Conservation (phyloP, 2,329 filamentous ascomycete genomes). For the Tetracladium maxilliforme region DNA sequence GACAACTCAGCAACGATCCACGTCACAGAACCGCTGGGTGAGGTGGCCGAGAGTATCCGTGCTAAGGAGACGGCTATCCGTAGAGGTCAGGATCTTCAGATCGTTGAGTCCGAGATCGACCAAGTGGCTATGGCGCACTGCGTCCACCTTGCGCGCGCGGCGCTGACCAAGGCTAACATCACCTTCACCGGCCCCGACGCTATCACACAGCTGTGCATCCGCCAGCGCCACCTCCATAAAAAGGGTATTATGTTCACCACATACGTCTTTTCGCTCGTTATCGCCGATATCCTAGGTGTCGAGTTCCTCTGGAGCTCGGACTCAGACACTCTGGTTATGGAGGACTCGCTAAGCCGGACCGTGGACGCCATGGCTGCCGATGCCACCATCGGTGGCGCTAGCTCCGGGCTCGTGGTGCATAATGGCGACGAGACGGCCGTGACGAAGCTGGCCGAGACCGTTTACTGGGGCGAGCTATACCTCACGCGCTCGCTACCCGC, state of each 20-base stretch:
- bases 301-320: conserved; percentile 21
- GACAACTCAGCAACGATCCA: too few relatives aligned
- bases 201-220: conserved; percentile 13
- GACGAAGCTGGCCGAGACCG: conserved; percentile 15
- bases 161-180: too few relatives aligned
- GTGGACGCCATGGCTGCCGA: conserved; percentile 17
- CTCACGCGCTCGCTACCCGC: conserved; percentile 15
- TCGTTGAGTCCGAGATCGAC: too few relatives aligned
- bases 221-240: conserved; percentile 20
- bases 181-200: too few relatives aligned
- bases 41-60: too few relatives aligned
- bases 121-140: too few relatives aligned
- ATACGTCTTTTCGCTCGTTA: conserved; percentile 16
- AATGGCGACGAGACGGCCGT: conserved; percentile 15
- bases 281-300: conserved; percentile 14
- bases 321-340: too few relatives aligned
- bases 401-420: conserved; percentile 16
- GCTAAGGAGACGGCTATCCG: too few relatives aligned
- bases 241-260: conserved; percentile 22
- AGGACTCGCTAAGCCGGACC: too few relatives aligned
- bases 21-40: too few relatives aligned
- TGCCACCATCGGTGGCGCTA: conserved; percentile 15
- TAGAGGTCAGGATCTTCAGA: too few relatives aligned
- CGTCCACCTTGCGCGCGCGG: too few relatives aligned
- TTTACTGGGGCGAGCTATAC: conserved; percentile 19